Conservation (phyloP, 2,329 filamentous ascomycete species). For the Corynespora cassiicola region DNA sequence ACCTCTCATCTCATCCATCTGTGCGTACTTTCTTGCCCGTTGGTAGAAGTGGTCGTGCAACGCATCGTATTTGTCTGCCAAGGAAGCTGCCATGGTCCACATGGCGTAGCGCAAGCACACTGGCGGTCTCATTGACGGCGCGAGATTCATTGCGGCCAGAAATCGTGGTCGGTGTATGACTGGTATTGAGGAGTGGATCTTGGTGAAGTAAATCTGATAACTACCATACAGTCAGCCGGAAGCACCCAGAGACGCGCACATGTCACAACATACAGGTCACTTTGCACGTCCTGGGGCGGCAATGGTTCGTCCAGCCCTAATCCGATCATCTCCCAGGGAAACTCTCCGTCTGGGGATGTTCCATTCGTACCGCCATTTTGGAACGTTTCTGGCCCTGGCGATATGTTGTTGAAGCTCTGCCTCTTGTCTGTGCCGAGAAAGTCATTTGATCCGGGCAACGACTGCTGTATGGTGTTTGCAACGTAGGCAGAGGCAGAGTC, state of each 20-base stretch:
- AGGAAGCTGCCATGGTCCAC: constrained; percentile 90
- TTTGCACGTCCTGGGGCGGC: constrained; percentile 79
- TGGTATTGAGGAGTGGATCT: constrained; percentile 82
- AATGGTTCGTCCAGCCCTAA: constrained; percentile 83
- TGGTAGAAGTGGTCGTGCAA: constrained; percentile 90
- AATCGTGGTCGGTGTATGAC: constrained; percentile 92
- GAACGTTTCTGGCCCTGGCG: constrained; percentile 23
- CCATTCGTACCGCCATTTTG: constrained; percentile 20
- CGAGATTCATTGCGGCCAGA: constrained; percentile 84
- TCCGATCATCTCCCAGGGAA: constrained; percentile 86
- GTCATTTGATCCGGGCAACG: constrained; percentile 25
- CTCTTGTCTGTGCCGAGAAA: constrained; percentile 21
- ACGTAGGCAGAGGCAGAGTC: constrained; percentile 38
- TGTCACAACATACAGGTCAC: constrained; percentile 72
- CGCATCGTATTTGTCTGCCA: constrained; percentile 79
- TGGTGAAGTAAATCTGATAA: constrained; percentile 87
- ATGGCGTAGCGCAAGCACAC: constrained; percentile 91
- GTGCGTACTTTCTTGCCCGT: constrained; percentile 86
- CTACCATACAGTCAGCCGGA: constrained; percentile 51
- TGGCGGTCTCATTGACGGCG: constrained; percentile 84
- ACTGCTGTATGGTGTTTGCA: constrained; percentile 35
- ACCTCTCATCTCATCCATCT: constrained; percentile 88
- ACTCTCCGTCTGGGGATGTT: constrained; percentile 41
- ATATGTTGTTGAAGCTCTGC: constrained; percentile 16
- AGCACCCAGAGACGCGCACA: no score